These are phyloP conservation scores for Amanita molliuscula DNA, from an alignment of 768 basidiomycete genomes.

Conservation along the genomic window DNA sequence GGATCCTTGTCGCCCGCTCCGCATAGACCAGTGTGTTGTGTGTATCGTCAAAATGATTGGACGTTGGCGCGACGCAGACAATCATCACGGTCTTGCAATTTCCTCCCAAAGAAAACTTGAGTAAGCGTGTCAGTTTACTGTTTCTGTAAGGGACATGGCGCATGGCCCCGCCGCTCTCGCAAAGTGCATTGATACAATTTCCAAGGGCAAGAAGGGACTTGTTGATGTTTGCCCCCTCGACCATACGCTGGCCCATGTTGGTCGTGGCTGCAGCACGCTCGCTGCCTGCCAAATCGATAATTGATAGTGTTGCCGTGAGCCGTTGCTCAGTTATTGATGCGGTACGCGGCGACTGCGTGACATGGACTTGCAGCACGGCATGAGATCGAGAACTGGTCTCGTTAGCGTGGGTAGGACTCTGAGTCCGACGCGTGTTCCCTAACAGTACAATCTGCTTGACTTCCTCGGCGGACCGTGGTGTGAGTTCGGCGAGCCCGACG, in stretches of 20 bases:
- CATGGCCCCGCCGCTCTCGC: constrained; percentile 80
- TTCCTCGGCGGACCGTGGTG: constrained; percentile 77
- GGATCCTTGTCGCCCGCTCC: constrained; percentile 96
- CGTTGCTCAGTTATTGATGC: constrained; percentile 74
- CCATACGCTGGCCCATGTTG: constrained; percentile 97
- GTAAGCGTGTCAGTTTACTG: constrained; percentile 93
- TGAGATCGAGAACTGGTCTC: constrained; percentile 96
- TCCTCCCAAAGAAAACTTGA: constrained; percentile 96
- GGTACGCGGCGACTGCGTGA: constrained; percentile 79
- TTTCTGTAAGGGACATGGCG: constrained; percentile 96
- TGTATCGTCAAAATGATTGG: constrained; percentile 94
- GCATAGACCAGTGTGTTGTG: constrained; percentile 98
- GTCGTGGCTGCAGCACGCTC: constrained; percentile 93
- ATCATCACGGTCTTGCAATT: constrained; percentile 99
- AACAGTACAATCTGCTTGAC: constrained; percentile 89
- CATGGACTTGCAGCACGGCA: constrained; percentile 93
- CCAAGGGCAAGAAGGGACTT: constrained; percentile 95
- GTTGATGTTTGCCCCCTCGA: constrained; percentile 99
- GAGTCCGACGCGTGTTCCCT: constrained; percentile 83
- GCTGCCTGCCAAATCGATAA: constrained; percentile 96
- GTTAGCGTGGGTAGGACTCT: constrained; percentile 93
- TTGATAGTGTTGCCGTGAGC: constrained; percentile 86
- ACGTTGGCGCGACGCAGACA: constrained; percentile 93
- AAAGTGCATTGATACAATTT: constrained; percentile 97
- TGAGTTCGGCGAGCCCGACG: constrained; percentile 71